Base-by-base conservation (phyloP, 2,329 filamentous ascomycete genomes). In the Sclerotinia minor region DNA sequence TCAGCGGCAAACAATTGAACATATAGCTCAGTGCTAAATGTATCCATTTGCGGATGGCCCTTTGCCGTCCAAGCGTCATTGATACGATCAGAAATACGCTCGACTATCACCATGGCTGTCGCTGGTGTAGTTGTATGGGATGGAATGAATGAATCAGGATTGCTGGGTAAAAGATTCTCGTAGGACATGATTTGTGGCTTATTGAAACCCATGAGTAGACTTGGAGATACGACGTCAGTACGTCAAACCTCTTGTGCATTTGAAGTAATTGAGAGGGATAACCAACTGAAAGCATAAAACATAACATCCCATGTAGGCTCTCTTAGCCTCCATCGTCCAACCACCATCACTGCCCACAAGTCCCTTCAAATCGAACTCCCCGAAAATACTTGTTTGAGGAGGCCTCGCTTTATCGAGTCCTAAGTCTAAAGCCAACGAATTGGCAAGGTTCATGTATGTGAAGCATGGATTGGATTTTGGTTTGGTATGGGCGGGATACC, bases 401-500 rank as follows among this genome's bases (percentile, higher is more conserved):
- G 71, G 75, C 41, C 52, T 64, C 65, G 72, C 71, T 67, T 68
- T 65, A 54, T 77, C 72, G 32, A 77, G 71, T 17, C 75, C 75
- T 17, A 79, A 71, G 47, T 79, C 78, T 1, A 71, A 69, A 2
- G 73, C 72, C 53, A 79, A 69, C 50, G 75, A 77, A 24, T 76
- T 76, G 5, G 77, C 75, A 1, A 79, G 64, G 53, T 74, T 75
- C 67, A 76, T 71, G 50, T 76, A 76, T 68, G 75, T 75, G 61
- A 75, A 75, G 15, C 72, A 67, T 55, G 75, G 75, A 41, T 74
- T 75, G 24, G 73, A 71, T 26, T 72, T 73, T 9, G 75, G 75
- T 63, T 74, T 75, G 5, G 70, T 59, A 66, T 75, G 71, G n/a
- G 73, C 65, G 26, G 75, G 75, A 67, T 76, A 87, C 86, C 86